A percentile compares a stretch with the other conserved stretches of the same genome.
Conservation (phyloP, 805 yeast species). For the Candida oleophila region DNA sequence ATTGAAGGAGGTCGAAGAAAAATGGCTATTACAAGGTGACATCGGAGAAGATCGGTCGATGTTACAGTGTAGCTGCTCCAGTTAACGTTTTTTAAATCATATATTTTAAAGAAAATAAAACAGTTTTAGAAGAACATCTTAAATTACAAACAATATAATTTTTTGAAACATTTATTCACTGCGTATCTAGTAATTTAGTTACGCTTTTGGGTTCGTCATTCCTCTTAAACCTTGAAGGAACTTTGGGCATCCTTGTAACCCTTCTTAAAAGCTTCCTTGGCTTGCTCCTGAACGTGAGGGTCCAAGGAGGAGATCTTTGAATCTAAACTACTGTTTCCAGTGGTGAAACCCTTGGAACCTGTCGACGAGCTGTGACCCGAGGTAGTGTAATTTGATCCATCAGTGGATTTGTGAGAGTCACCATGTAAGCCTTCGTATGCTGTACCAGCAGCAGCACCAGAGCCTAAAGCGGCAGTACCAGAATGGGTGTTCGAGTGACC, state of each 20-base stretch:
- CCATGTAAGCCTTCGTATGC: neutral
- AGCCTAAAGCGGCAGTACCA: conserved; percentile 7
- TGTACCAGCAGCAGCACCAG: conserved; percentile 12
- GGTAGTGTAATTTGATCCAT: conserved; percentile 4
- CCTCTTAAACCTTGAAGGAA: conserved; percentile 17
- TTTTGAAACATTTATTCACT: no score
- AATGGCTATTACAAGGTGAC: conserved; percentile 53
- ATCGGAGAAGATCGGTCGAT: conserved; percentile 54
- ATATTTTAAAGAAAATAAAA: no score
- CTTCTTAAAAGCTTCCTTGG: conserved; percentile 38
- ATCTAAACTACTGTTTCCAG: conserved; percentile 37
- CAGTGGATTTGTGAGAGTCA: neutral
- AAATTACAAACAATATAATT: no score
- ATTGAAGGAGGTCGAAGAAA: conserved; percentile 53
- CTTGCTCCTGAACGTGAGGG: conserved; percentile 34
- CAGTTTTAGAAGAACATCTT: neutral
- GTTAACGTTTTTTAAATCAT: conserved; percentile 15
- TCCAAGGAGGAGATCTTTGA: conserved; percentile 33
- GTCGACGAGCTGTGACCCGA: conserved; percentile 3
- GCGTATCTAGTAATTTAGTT: no score
- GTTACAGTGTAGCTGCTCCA: conserved; percentile 75
- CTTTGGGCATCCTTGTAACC: conserved; percentile 39
- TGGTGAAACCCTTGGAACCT: conserved; percentile 20
- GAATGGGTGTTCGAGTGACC: conserved; percentile 9
- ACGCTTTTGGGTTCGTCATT: no score